These are phyloP conservation scores for Suhomyces sp. DNA, from an alignment of 805 yeast genomes.

Conservation along the genomic window DNA sequence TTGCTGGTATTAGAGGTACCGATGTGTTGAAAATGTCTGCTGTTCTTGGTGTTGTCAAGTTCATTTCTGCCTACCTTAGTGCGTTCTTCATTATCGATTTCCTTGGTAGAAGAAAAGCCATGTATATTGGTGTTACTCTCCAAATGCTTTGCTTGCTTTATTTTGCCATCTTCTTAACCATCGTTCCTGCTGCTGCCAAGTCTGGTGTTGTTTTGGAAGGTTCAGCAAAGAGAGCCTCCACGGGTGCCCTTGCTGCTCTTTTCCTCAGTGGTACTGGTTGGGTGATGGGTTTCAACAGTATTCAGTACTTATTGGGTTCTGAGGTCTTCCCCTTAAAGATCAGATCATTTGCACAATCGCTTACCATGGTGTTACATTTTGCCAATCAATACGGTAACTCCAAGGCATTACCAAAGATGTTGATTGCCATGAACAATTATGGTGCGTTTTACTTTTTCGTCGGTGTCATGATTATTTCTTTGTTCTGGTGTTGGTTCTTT, in stretches of 20 bases:
- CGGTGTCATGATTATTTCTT: slow-evolving; percentile 16
- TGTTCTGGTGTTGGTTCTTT: slow-evolving; percentile 27
- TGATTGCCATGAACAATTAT: slow-evolving; percentile 19
- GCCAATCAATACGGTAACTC: slow-evolving; percentile 29
- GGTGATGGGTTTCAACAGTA: slow-evolving; percentile 25
- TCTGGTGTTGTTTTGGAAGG: slow-evolving; percentile 11
- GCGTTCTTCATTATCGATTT: slow-evolving; percentile 26
- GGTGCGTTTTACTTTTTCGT: slow-evolving; percentile 26
- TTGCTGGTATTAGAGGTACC: slow-evolving; percentile 20
- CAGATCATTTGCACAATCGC: slow-evolving; percentile 24
- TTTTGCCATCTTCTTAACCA: slow-evolving; percentile 22
- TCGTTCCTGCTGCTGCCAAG: slow-evolving; percentile 21
- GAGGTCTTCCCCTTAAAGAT: slow-evolving; percentile 25
- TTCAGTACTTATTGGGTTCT: slow-evolving; percentile 25
- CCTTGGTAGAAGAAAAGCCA: slow-evolving; percentile 21
- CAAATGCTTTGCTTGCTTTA: slow-evolving; percentile 18
- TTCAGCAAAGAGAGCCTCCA: slow-evolving; percentile 16
- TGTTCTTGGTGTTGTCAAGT: slow-evolving; percentile 24
- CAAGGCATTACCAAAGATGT: slow-evolving; percentile 25
- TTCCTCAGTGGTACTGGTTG: slow-evolving; percentile 25
- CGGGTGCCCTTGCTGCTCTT: slow-evolving; percentile 24
- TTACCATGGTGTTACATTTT: slow-evolving; percentile 26
- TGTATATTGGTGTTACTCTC: slow-evolving; percentile 22
- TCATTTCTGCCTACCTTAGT: slow-evolving; percentile 20
- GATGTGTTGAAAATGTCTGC: slow-evolving; percentile 25